Percentiles rank a stretch among this genome's conserved stretches.
These are phyloP conservation scores for Aspergillus felis DNA, from an alignment of 2,329 filamentous ascomycete species.

Conservation along the genomic window DNA sequence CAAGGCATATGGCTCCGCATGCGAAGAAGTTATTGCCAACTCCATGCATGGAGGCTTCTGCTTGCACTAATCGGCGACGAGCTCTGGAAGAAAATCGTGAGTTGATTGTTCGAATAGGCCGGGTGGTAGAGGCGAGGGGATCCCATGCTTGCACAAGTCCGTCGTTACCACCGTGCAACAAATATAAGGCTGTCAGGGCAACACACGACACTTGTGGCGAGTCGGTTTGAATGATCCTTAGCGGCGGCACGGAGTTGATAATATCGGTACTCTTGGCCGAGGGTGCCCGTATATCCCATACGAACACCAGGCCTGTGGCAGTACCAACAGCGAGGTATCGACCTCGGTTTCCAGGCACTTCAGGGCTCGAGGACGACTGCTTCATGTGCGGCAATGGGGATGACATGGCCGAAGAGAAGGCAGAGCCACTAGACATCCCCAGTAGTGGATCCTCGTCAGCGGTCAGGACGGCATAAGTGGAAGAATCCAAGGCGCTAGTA, in stretches of 20 bases:
- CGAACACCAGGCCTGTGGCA: slow-evolving; percentile 66
- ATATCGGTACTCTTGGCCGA: slow-evolving; percentile 52
- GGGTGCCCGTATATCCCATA: slow-evolving; percentile 79
- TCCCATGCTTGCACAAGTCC: slow-evolving; percentile 97
- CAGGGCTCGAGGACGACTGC: slow-evolving; percentile 42
- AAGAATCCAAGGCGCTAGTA: slow-evolving; percentile 68
- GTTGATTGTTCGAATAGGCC: slow-evolving; percentile 81
- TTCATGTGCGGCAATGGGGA: slow-evolving; percentile 51
- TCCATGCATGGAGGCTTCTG: slow-evolving; percentile 62
- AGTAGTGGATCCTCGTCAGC: slow-evolving; percentile 74
- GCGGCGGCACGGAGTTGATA: slow-evolving; percentile 60
- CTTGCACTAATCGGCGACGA: slow-evolving; percentile 68
- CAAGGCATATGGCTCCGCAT: slow-evolving; percentile 77
- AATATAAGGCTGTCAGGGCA: slow-evolving; percentile 76
- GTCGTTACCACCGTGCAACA: slow-evolving; percentile 92
- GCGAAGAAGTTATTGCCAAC: slow-evolving; percentile 74
- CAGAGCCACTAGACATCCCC: slow-evolving; percentile 53
- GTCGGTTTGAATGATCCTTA: slow-evolving; percentile 83
- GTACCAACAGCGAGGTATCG: slow-evolving; percentile 81
- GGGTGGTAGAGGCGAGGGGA: slow-evolving; percentile 73
- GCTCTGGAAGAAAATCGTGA: slow-evolving; percentile 78
- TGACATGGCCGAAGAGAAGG: slow-evolving; percentile 51
- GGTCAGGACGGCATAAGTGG: slow-evolving; percentile 66
- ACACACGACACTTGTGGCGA: slow-evolving; percentile 83
- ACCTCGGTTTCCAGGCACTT: slow-evolving; percentile 80